Evolutionary conservation across 2,329 filamentous ascomycete genomes (phyloP), one percentile per base, ranked within the genome.

Genomic region (Pestalotiopsis sp.): DNA sequence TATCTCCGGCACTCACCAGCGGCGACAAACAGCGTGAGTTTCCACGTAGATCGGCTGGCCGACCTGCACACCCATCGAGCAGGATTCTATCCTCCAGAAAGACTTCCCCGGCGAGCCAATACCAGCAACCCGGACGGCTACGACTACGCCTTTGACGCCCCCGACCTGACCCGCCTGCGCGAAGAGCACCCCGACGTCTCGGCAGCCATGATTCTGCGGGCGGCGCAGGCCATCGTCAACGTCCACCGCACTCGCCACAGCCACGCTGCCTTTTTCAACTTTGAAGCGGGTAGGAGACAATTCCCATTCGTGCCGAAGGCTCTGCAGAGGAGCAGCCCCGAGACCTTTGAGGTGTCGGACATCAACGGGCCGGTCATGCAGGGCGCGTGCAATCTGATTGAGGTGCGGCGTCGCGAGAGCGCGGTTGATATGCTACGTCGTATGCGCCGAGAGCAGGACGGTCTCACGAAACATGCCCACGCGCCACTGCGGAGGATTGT

Each of bases 331-430:
- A 36, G 12, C 17, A 36, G 12, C 27, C 58, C 58, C 6, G 58
- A 38, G 12, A n/a, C 13, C 3, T 61, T 61, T 11, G 58, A 61
- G 58, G 58, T 38, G 58, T 61, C 58, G 58, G 58, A 61, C 27
- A 38, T 61, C 12, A 61, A 61, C 27, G 58, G 58, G 1, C 58
- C 58, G 6, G 58, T 61, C 25, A 61, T 61, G 58, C 58, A 61
- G 27, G 58, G 23, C 4, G 58, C 31, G 14, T 61, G 58, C 27
- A 61, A 61, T 3, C 14, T 61, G 58, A 61, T 61, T 7, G 58
- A 39, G 27, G 58, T 61, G 12, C 4, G 25, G 2, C 58, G 58
- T 6, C 12, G 17, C 23, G 58, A 61, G 14, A 62, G 27, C 4
- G 31, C 59, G 11, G 38, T 62, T 12, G 12, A 36, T 4, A 38